Evolutionary conservation across 495 filamentous ascomycete genomes (phyloP), one percentile per base, ranked within the genome.

Genomic region (Glarea lozoyensis): DNA sequence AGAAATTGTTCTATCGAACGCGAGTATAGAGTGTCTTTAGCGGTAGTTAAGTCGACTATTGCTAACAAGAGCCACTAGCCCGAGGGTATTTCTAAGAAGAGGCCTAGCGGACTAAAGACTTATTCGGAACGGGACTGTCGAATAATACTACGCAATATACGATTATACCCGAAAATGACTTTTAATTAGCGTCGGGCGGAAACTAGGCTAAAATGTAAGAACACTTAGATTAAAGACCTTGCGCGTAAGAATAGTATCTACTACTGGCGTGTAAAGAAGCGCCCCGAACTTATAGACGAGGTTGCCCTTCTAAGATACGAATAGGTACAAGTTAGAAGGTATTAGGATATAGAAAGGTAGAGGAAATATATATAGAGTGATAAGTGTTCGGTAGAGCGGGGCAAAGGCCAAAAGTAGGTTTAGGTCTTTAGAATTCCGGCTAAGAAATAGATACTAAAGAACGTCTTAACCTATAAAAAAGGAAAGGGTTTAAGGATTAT

Each of bases 311-410:
- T 39, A 23, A 20, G 44, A 31, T 36, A 39, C 37, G 13, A 29
- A 5, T 55, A 44, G 39, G 47, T 16, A 23, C 34, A 23, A 34
- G 37, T 20, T 37, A 16, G 40, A 31, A 27, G 4, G 13, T 19
- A 45, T 38, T 55, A 19, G 39, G 37, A 16, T 19, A 15, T 42
- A 11, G 33, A 44, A 23, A 5, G 38, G 22, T 43, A 37, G 37
- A 37, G 29, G 21, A 40, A 48, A 43, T 52, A 48, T 38, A 56
- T 56, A 32, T 56, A 43, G 45, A 39, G 38, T 24, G 50, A 55
- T 27, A 50, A 55, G 38, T 53, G 45, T 38, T 49, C 40, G 13
- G 50, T 25, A 34, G 40, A 56, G 52, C 44, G 45, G 17, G 46
- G 49, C 18, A 43, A 42, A 37, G 43, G 50, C 7, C 17, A 43